phyloP scores from a whole-genome alignment of 2,329 filamentous ascomycete species.

The Apiospora phragmitis region DNA sequence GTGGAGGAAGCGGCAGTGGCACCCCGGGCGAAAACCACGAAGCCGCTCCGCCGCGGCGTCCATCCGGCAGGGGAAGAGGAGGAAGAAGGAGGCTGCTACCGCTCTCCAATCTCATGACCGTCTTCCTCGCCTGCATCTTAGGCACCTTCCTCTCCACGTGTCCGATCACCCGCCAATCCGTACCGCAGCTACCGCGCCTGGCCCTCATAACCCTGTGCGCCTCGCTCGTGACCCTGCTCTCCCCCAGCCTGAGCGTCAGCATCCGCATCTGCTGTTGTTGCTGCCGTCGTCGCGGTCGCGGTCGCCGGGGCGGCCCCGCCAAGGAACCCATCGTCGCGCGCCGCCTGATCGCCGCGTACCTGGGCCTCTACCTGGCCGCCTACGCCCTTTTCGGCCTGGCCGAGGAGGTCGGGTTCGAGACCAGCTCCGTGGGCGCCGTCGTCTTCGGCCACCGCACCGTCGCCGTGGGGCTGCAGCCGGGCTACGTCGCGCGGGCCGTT shows the following conservation, averaged over 20 bases:
- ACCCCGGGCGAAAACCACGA: not conserved
- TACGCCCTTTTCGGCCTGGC: conserved; percentile 6
- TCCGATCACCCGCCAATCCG: not conserved
- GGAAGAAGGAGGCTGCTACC: not conserved
- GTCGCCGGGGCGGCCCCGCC: not conserved
- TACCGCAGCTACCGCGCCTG: not conserved
- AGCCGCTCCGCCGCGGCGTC: not conserved
- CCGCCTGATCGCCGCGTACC: not conserved
- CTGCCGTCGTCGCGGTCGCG: not conserved
- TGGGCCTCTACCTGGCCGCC: not conserved
- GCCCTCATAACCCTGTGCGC: not conserved
- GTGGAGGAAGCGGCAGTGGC: not conserved
- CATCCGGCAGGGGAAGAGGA: not conserved
- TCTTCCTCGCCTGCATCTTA: not conserved
- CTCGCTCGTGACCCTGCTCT: conserved; percentile 1
- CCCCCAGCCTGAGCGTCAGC: not conserved
- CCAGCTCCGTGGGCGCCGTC: not conserved
- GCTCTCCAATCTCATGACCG: conserved; percentile 2
- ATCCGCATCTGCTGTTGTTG: not conserved
- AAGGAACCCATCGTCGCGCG: not conserved
- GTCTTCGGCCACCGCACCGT: not conserved
- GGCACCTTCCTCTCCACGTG: conserved; percentile 8
- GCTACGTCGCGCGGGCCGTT: not conserved
- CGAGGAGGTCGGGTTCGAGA: conserved; percentile 7
- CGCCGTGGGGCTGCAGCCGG: not conserved